phyloP scores from a whole-genome alignment of 2,329 filamentous ascomycete genomes.

The Ceratocystis huliohia region DNA sequence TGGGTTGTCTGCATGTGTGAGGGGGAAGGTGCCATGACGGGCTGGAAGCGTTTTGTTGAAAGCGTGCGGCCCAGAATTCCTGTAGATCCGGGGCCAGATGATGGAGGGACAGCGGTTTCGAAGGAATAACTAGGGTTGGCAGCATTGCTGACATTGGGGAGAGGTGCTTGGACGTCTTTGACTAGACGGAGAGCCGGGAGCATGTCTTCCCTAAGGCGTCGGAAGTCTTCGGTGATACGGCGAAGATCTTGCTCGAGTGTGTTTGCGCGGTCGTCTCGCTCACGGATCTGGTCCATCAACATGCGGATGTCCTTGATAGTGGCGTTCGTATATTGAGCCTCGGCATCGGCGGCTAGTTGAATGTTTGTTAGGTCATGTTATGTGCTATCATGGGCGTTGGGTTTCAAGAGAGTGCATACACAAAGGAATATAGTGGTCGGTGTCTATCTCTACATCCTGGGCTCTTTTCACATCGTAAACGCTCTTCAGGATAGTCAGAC shows the following conservation, averaged over 20 bases:
- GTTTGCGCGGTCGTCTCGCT: conserved; percentile 82
- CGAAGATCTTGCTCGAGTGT: conserved; percentile 72
- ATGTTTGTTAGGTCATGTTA: conserved; percentile 18
- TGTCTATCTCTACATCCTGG: conserved; percentile 80
- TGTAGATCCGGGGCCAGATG: conserved; percentile 39
- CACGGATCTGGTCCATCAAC: conserved; percentile 74
- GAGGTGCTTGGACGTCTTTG: conserved; percentile 81
- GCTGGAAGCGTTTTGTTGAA: conserved; percentile 60
- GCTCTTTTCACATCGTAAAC: conserved; percentile 95
- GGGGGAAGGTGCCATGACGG: conserved; percentile 64
- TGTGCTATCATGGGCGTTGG: background rate
- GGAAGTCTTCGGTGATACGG: conserved; percentile 76
- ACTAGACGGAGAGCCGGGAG: conserved; percentile 78
- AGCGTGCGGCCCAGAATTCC: conserved; percentile 57
- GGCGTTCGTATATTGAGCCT: conserved; percentile 71
- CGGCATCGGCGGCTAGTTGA: conserved; percentile 67
- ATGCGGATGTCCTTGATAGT: conserved; percentile 88
- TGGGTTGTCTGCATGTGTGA: conserved; percentile 58
- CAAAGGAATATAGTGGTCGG: conserved; percentile 83
- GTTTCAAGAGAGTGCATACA: conserved; percentile 45
- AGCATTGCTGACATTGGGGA: conserved; percentile 41
- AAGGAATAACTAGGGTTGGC: conserved; percentile 19
- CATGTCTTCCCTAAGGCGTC: conserved; percentile 78
- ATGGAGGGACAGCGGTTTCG: conserved; percentile 38
- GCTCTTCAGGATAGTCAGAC: conserved; percentile 85